Base-by-base conservation (phyloP, 495 filamentous ascomycete species). In the Parathielavia appendiculata region DNA sequence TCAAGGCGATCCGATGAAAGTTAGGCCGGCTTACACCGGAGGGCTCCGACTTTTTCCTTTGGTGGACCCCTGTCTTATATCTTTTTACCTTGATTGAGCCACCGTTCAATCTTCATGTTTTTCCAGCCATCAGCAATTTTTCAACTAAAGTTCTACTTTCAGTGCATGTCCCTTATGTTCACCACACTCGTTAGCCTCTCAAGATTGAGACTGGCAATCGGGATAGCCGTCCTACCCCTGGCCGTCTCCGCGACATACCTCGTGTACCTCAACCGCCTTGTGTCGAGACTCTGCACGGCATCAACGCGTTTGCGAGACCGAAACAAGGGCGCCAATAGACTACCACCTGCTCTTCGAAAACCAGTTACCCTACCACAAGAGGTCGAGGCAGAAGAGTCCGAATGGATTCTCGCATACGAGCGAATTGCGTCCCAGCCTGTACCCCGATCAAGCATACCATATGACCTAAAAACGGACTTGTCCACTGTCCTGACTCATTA, bases 321-420 rank as follows among this genome's bases (percentile, higher is more conserved):
- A 34, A 41, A 40, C 14, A 45, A 7, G 14, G 30, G 6, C 39
- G 7, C 30, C 20, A 20, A 22, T 1, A 49, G 11, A 12, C 39
- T 39, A 30, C 46, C 47, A 9, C 19, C 46, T 17, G 19, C 4
- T 46, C 10, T 60, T 12, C 32, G 3, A 12, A 45, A 39, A 5
- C 59, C 59, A 0, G 11, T 17, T 16, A 47, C 40, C 35, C 40
- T 61, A 13, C 59, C 54, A 3, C 12, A 36, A 5, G 47, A 57
- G 2, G 54, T 57, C n/a, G 20, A 48, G 4, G 6, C 34, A 6
- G 43, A 57, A 5, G 48, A 50, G 1, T 48, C 54, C 13, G 39
- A 55, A 6, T 66, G 58, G 56, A 61, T 70, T 53, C 38, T 70
- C 30, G 62, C 66, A 23, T 47, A 63, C 17, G 69, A 73, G 34